A percentile compares a stretch with the other conserved stretches of the same genome.
phyloP scores from a whole-genome alignment of 2,329 filamentous ascomycete genomes.

The Diaporthe ampelina region DNA sequence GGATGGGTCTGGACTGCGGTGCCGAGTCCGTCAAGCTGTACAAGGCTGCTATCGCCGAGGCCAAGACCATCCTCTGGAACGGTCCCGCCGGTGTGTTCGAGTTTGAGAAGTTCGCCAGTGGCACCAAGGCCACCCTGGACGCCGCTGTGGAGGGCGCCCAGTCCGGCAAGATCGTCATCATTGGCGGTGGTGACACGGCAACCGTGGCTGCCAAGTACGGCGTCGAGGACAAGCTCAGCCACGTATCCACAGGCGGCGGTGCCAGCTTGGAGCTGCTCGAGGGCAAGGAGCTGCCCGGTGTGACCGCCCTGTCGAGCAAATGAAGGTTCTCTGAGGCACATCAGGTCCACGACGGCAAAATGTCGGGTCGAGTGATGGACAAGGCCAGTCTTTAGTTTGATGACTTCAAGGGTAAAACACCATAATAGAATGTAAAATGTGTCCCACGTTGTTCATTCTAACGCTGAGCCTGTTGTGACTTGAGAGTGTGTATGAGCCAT shows the following conservation, averaged over 20 bases:
- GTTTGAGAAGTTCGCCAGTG: conserved; percentile 92
- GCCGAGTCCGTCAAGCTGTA: conserved; percentile 89
- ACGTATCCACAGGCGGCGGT: conserved; percentile 97
- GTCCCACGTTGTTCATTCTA: conserved; percentile 6
- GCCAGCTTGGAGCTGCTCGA: conserved; percentile 96
- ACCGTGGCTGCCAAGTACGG: conserved; percentile 98
- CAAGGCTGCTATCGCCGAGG: conserved; percentile 86
- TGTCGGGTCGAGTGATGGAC: conserved; percentile 46
- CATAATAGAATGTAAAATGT: conserved; percentile 38
- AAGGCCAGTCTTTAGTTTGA: conserved; percentile 54
- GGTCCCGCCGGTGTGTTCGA: conserved; percentile 98
- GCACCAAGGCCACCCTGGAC: conserved; percentile 93
- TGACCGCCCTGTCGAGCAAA: conserved; percentile 88
- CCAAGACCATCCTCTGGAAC: conserved; percentile 99
- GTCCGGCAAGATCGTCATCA: conserved; percentile 95
- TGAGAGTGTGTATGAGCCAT: neutral
- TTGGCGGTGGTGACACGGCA: conserved; percentile 97
- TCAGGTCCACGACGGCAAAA: conserved; percentile 48
- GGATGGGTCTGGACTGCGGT: conserved; percentile 97
- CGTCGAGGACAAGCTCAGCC: conserved; percentile 96
- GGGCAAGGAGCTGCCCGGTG: conserved; percentile 97
- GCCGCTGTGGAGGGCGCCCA: conserved; percentile 86
- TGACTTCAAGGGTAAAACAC: conserved; percentile 23
- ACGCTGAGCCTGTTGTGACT: neutral
- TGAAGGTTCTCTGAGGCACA: conserved; percentile 54